These are phyloP conservation scores for Fusarium beomiforme DNA, from an alignment of 2,329 filamentous ascomycete species.

Conservation along the genomic window DNA sequence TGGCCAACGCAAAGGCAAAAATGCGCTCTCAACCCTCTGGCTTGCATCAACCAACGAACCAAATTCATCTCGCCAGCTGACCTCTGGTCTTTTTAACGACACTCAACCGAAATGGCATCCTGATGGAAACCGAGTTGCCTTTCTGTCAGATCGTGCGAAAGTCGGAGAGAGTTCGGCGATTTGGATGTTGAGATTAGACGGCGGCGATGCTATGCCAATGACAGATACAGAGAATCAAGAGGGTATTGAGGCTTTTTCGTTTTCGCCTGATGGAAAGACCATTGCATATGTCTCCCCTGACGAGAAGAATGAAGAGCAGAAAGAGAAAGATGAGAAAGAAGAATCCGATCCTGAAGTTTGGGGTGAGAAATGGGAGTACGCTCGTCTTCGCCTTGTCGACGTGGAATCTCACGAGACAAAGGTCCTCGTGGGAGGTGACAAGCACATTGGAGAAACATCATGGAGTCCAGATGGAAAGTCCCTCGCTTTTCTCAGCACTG, in stretches of 20 bases:
- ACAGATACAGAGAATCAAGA: constrained; percentile 24
- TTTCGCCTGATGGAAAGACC: constrained; percentile 15
- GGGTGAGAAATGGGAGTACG: constrained; percentile 48
- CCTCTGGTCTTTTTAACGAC: constrained; percentile 4
- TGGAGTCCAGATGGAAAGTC: constrained; percentile 37
- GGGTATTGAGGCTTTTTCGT: constrained; percentile 8
- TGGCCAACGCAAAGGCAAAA: constrained; percentile 14
- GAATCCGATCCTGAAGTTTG: constrained; percentile 49
- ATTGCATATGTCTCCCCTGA: constrained; percentile 34
- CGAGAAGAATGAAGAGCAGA: constrained; percentile 8
- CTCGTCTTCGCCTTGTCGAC: constrained; percentile 46
- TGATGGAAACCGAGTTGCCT: neutral
- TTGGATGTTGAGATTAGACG: constrained; percentile 29
- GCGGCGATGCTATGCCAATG: constrained; percentile 25
- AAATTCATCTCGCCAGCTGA: constrained; percentile 9
- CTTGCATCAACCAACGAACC: constrained; percentile 18
- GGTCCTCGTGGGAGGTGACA: constrained; percentile 8
- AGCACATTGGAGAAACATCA: constrained; percentile 10
- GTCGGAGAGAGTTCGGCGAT: constrained; percentile 43
- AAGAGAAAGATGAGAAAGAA: constrained; percentile 41
- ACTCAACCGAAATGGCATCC: constrained; percentile 11
- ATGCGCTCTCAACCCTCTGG: constrained; percentile 25
- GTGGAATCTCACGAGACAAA: constrained; percentile 37
- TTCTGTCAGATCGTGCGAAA: constrained; percentile 37
- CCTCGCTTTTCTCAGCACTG: neutral